Evolutionary conservation across 306 rosid genomes (phyloP), one percentile per base, ranked within the genome.

Genomic region (Cucurbita moschata): DNA sequence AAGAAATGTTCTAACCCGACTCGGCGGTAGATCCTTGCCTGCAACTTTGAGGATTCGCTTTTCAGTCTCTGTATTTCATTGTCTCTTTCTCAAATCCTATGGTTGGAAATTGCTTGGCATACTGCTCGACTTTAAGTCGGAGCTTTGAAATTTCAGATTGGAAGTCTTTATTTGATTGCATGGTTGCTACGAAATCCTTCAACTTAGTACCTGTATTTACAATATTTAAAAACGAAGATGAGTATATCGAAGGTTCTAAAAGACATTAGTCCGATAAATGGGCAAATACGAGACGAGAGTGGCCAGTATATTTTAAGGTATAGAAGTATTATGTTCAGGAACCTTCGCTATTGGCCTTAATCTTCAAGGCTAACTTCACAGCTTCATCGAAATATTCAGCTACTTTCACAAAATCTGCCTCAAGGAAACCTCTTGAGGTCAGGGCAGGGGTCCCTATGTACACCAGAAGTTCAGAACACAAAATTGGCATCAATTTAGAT

Each of bases 361-460:
- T 86, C 83, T 88, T 85, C 80, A 92, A 79, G 83, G 98, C 96
- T 79, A 92, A 62, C 86, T 88, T 90, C 81, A 92, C 98, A 7
- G 96, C 93, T 3, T 76, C 91, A 65, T 90, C 96, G 73, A 92
- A 92, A 74, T 77, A 90, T n/a, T 90, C 96, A 0, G 96, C 96
- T 26, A 92, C 98, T 80, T 86, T 92, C 8, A 56, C 70, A 78
- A 92, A 92, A 80, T 92, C 98, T 49, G 83, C 90, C 84, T 90
- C 98, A 42, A 77, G 54, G 79, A 92, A 92, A 10, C 98, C 98
- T 81, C 96, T 87, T 14, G 98, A 92, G 75, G 98, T 93, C 55
- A 93, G 96, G 79, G 96, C 98, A 15, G 98, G 96, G 60, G 97
- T 85, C 75, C 93, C 96, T 93, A 87, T 75, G 83, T 63, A 75